Conservation (phyloP, 1,284 basidiomycete species). For the Lentinula novae-zelandiae region DNA sequence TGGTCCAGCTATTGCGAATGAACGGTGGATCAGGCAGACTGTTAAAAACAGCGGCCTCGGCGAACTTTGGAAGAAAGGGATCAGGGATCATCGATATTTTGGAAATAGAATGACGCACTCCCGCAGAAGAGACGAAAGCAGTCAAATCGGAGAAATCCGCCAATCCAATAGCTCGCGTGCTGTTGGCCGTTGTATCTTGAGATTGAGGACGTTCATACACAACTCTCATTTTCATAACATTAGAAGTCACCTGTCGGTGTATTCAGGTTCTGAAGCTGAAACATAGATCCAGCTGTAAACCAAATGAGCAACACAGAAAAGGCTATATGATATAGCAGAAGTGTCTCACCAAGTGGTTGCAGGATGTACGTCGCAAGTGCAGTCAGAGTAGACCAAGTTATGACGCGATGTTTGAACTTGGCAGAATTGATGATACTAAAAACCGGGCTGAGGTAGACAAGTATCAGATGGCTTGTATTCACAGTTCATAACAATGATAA, state of each 20-base stretch:
- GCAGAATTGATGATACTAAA: constrained; percentile 32
- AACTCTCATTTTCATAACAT: not conserved
- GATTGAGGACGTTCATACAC: not conserved
- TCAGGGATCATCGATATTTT: not conserved
- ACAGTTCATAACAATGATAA: not conserved
- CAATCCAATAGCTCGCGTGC: constrained; percentile 38
- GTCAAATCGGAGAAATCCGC: constrained; percentile 39
- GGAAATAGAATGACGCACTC: constrained; percentile 32
- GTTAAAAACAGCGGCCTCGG: constrained; percentile 35
- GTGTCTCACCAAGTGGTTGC: constrained; percentile 42
- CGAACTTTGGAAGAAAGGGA: constrained; percentile 28
- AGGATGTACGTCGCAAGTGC: constrained; percentile 38
- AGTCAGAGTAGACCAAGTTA: constrained; percentile 45
- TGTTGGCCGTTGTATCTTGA: constrained; percentile 35
- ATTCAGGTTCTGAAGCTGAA: constrained; percentile 41
- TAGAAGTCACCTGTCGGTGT: constrained; percentile 31
- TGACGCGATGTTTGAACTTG: constrained; percentile 45
- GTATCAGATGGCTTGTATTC: constrained; percentile 22
- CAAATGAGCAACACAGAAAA: not conserved
- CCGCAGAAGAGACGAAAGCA: constrained; percentile 55
- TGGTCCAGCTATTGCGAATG: constrained; percentile 8
- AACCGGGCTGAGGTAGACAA: constrained; percentile 21
- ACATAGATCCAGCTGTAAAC: constrained; percentile 45
- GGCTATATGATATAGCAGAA: not conserved
- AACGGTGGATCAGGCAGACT: constrained; percentile 16